These are phyloP conservation scores for Quercus gilva DNA, from an alignment of 306 rosid genomes.

Conservation along the genomic window DNA sequence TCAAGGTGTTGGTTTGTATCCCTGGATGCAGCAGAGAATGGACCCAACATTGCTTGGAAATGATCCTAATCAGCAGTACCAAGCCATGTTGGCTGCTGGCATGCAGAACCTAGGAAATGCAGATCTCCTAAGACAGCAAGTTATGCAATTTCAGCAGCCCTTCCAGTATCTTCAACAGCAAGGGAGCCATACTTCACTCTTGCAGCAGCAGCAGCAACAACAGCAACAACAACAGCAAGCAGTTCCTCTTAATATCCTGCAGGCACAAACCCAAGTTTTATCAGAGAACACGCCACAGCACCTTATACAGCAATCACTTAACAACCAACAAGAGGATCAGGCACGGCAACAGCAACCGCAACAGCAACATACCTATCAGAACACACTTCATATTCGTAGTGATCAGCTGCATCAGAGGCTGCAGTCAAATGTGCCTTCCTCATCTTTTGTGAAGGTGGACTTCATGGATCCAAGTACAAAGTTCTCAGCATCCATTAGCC, in stretches of 20 bases:
- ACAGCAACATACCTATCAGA: slow-evolving; percentile 53
- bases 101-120: slow-evolving; percentile 63
- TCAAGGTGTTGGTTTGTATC: slow-evolving; percentile 65
- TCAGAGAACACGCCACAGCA: slow-evolving; percentile 60
- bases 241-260: slow-evolving; percentile 48
- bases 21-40: slow-evolving; percentile 83
- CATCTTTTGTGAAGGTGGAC: slow-evolving; percentile 59
- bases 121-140: slow-evolving; percentile 67
- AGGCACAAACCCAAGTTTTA: slow-evolving; percentile 49
- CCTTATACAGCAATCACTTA: slow-evolving; percentile 50
- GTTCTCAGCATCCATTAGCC: slow-evolving; percentile 48
- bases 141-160: slow-evolving; percentile 76
- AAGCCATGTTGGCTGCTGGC: slow-evolving; percentile 77
- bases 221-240: slow-evolving; percentile 44
- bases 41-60: slow-evolving; percentile 61
- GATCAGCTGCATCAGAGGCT: slow-evolving; percentile 71
- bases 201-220: slow-evolving; percentile 63
- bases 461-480: slow-evolving; percentile 57
- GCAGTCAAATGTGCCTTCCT: slow-evolving; percentile 58
- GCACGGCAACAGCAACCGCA: slow-evolving; percentile 57
- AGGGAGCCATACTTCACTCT: slow-evolving; percentile 44
- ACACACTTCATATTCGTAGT: slow-evolving; percentile 44
- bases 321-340: slow-evolving; percentile 51
- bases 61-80: slow-evolving; percentile 69
- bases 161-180: slow-evolving; percentile 64